Base-by-base conservation (phyloP, 352 stramenopile species). In the Lagenidium sp. region DNA sequence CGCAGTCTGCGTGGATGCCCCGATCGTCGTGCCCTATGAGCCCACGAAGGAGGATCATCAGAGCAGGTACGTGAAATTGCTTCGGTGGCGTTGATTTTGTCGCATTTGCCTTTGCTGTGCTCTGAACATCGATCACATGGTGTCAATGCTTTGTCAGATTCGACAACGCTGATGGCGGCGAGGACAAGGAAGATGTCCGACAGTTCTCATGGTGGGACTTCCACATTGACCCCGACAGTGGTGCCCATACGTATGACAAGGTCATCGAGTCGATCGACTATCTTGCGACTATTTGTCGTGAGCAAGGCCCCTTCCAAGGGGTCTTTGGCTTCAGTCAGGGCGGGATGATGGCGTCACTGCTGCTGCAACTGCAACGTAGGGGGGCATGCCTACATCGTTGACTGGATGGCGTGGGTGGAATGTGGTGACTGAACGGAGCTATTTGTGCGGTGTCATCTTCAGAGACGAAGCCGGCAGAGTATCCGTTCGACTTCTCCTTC, bases 271-370 rank as follows among this genome's bases (percentile, higher is more conserved):
- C 76, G 3, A 63, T 90, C 23, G 74, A 75, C 4, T 91, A 86
- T 47, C 41, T 94, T 5, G 65, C 56, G 7, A 52, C 57, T 18
- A 73, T 90, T 25, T 68, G 70, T 24, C 63, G 62, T 22, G 76
- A 69, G 15, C 73, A 91, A 28, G 79, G 79, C n/a, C 82, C 82
- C 8, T 94, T 94, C 41, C 69, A 92, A 31, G 82, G 82, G 16
- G 67, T 94, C 26, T 86, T 91, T 34, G 81, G 81, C 24, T 94
- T 94, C 48, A 91, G 78, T 48, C 79, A 92, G 42, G 81, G 81
- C 26, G 81, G 77, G 15, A 80, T 73, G 22, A 75, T 88, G 43
- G 70, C 79, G 0, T 77, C 68, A 0, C 26, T 84, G 24, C 63
- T 91, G 18, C 51, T 94, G 16, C 74, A 87, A 32, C 58, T 65